phyloP scores from a whole-genome alignment of 1,284 basidiomycete species.

The Jaminaea rosea region DNA sequence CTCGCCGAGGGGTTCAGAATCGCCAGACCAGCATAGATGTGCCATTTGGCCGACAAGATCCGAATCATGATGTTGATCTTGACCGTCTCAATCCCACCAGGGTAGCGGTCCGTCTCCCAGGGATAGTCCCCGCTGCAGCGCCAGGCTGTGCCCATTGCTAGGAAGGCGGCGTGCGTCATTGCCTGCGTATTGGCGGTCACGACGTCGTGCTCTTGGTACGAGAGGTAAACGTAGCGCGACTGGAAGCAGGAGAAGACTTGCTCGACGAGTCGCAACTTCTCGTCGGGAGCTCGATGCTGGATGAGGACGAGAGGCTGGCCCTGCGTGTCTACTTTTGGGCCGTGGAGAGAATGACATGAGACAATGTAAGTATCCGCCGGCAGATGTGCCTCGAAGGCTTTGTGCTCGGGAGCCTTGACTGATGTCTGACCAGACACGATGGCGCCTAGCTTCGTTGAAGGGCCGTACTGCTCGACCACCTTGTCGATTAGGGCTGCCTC shows the following conservation, averaged over 20 bases:
- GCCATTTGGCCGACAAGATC: constrained; percentile 96
- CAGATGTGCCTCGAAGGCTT: constrained; percentile 80
- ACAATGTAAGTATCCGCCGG: constrained; percentile 80
- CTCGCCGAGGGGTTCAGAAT: constrained; percentile 90
- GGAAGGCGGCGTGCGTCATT: constrained; percentile 92
- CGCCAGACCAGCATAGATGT: constrained; percentile 95
- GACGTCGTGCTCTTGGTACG: constrained; percentile 88
- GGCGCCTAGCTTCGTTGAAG: constrained; percentile 84
- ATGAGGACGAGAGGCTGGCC: constrained; percentile 91
- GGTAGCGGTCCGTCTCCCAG: constrained; percentile 86
- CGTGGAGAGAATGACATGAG: constrained; percentile 89
- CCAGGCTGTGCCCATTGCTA: constrained; percentile 98
- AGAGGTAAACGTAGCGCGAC: constrained; percentile 76
- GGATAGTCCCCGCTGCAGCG: constrained; percentile 68
- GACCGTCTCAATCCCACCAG: constrained; percentile 96
- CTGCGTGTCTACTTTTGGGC: constrained; percentile 78
- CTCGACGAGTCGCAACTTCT: constrained; percentile 69
- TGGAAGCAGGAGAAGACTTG: constrained; percentile 71
- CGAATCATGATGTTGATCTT: constrained; percentile 87
- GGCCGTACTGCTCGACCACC: constrained; percentile 80
- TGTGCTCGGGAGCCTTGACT: constrained; percentile 87
- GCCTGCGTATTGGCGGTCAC: constrained; percentile 98
- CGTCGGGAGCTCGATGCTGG: constrained; percentile 69
- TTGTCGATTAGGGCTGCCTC: constrained; percentile 80
- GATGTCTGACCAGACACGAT: constrained; percentile 93